Conservation (phyloP, 441 rosid genomes). For the Aleurites moluccanus region DNA sequence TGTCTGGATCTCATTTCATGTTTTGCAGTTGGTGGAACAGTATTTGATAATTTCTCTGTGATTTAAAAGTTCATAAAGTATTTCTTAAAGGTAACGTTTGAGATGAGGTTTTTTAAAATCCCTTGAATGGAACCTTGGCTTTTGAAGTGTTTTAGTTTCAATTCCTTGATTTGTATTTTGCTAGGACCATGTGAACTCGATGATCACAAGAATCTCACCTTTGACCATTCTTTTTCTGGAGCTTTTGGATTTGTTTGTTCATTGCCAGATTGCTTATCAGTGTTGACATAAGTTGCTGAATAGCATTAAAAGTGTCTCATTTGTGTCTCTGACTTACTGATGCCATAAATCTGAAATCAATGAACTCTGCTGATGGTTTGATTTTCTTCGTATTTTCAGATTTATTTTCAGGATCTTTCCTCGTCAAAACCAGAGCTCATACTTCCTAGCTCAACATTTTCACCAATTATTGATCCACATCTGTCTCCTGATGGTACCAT, state of each 20-base stretch:
- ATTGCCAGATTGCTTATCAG: neutral
- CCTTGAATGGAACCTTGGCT: neutral
- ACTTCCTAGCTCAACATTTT: constrained; percentile 55
- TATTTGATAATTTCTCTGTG: neutral
- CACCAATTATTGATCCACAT: constrained; percentile 83
- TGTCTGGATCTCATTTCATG: neutral
- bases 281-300: neutral
- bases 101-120: neutral
- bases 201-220: neutral
- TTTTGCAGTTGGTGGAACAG: neutral
- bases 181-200: neutral
- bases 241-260: neutral
- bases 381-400: constrained; percentile 41
- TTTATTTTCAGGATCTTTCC: constrained; percentile 74
- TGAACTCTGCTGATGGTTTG: constrained; percentile 21
- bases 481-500: constrained; percentile 83
- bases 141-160: neutral
- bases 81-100: neutral
- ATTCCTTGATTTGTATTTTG: neutral
- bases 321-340: neutral
- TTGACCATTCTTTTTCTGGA: neutral
- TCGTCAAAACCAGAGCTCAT: constrained; percentile 70
- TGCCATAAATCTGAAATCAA: neutral
- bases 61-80: neutral
- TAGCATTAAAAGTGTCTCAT: neutral